Percentiles rank a stretch among this genome's conserved stretches.
These are phyloP conservation scores for Cryptomeria japonica DNA, from an alignment of 75 land plant genomes.

Conservation along the genomic window DNA sequence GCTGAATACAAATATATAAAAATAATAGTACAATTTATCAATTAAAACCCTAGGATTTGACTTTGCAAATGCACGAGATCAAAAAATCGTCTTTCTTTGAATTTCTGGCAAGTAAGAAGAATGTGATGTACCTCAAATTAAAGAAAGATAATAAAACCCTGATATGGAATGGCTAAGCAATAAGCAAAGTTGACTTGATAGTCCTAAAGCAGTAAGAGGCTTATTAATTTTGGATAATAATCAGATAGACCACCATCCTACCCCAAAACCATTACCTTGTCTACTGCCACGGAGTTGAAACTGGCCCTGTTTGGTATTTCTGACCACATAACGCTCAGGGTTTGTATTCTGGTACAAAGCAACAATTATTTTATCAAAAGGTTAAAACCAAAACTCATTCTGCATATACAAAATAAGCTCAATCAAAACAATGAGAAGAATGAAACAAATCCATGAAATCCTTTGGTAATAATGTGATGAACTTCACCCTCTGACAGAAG, in stretches of 20 bases:
- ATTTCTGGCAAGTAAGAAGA: background rate
- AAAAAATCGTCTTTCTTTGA: background rate
- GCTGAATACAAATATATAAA: background rate
- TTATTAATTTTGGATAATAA: background rate
- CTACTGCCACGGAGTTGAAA: background rate
- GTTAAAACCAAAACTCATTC: background rate
- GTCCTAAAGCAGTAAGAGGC: background rate
- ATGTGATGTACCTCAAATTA: background rate
- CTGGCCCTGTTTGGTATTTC: slow-evolving; percentile 2
- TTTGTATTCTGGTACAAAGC: background rate
- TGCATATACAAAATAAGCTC: background rate
- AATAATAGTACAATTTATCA: background rate
- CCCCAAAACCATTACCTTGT: background rate
- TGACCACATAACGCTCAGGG: background rate
- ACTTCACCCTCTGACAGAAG: background rate
- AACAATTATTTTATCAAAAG: background rate
- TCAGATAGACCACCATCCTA: background rate
- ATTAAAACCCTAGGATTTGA: background rate
- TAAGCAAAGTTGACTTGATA: background rate
- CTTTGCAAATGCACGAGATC: background rate
- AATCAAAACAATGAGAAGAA: background rate
- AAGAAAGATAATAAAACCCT: background rate
- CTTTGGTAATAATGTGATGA: background rate
- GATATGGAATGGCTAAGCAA: background rate
- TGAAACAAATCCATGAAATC: background rate